Conservation (phyloP, 2,329 filamentous ascomycete species). For the Phialophora expanda region DNA sequence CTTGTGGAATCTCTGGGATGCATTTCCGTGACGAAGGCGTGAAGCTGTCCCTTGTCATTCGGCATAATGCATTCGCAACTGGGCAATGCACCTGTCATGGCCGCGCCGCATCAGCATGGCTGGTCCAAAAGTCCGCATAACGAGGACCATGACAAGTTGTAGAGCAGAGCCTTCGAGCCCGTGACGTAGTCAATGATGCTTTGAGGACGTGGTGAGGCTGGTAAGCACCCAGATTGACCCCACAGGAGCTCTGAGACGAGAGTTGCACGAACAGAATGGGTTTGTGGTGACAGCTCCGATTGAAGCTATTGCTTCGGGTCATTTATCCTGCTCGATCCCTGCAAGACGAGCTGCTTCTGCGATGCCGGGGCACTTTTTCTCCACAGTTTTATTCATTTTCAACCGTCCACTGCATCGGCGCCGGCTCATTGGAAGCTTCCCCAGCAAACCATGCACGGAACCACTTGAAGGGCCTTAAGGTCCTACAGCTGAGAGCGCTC, state of each 20-base stretch:
- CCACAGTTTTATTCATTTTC: neutral
- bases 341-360: neutral
- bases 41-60: neutral
- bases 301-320: neutral
- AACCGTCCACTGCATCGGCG: neutral
- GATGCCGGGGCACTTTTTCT: neutral
- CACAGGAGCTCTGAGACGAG: constrained; percentile 1
- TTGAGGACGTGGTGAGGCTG: neutral
- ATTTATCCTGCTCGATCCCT: neutral
- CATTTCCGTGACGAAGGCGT: neutral
- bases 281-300: neutral
- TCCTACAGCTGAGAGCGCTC: neutral
- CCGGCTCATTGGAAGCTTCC: neutral
- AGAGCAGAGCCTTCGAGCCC: neutral
- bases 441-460: neutral
- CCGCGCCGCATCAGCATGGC: constrained; percentile 6
- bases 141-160: neutral
- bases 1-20: neutral
- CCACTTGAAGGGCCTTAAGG: neutral
- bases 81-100: constrained; percentile 11
- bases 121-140: neutral
- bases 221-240: constrained; percentile 8
- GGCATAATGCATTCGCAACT: neutral
- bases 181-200: constrained; percentile 24
- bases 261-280: neutral